Conservation (phyloP, 2,329 filamentous ascomycete genomes). For the Emergomyces pasteurianus region DNA sequence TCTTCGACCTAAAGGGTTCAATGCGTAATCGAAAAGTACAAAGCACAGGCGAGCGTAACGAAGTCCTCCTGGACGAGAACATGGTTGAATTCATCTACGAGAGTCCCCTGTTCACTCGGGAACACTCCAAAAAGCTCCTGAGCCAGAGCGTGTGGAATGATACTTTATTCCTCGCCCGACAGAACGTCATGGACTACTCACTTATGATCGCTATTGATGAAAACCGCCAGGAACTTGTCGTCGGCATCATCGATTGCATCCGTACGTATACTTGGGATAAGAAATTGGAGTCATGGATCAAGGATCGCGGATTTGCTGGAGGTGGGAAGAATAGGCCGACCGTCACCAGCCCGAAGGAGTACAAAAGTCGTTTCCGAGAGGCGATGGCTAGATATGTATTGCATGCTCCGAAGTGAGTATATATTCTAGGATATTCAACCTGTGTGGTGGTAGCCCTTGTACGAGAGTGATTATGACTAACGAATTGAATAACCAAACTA, state of each 20-base stretch:
- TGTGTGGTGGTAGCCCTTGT: background rate
- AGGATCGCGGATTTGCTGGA: conserved; percentile 77
- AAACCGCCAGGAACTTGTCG: conserved; percentile 74
- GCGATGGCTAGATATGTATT: conserved; percentile 79
- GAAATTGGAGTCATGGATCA: conserved; percentile 99
- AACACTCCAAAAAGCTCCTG: conserved; percentile 90
- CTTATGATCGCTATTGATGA: conserved; percentile 98
- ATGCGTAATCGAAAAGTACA: conserved; percentile 98
- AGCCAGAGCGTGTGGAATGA: conserved; percentile 94
- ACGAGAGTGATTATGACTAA: background rate
- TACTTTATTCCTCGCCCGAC: conserved; percentile 82
- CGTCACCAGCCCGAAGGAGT: conserved; percentile 94
- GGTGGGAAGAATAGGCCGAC: conserved; percentile 77
- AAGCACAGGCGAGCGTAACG: conserved; percentile 87
- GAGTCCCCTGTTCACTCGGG: conserved; percentile 83
- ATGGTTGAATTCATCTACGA: conserved; percentile 99
- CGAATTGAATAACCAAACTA: background rate
- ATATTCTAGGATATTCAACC: background rate
- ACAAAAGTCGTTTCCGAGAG: conserved; percentile 89
- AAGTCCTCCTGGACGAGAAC: conserved; percentile 94
- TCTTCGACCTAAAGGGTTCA: conserved; percentile 92
- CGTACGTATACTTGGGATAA: conserved; percentile 99
- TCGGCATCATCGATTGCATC: conserved; percentile 97
- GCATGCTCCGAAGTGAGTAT: conserved; percentile 37
- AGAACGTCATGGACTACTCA: conserved; percentile 98